Percentiles rank a stretch among this genome's conserved stretches.
phyloP scores from a whole-genome alignment of 768 basidiomycete species.

The Phylloporus sp. region DNA sequence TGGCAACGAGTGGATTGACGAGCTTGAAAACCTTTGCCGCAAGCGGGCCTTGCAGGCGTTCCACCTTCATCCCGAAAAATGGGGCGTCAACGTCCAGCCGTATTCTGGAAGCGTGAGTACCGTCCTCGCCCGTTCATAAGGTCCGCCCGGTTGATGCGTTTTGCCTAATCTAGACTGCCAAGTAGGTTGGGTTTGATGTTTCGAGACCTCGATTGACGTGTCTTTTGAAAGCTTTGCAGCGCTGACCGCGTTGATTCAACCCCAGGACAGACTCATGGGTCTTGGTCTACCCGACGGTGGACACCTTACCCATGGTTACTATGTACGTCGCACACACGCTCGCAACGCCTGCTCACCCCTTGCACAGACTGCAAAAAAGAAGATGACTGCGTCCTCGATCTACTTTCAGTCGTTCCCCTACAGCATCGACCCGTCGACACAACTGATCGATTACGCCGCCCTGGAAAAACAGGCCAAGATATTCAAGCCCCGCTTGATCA shows the following conservation, averaged over 20 bases:
- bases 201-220: constrained; percentile 7
- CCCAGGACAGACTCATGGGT: constrained; percentile 98
- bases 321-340: constrained; percentile 47
- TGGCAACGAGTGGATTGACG: constrained; percentile 97
- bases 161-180: constrained; percentile 62
- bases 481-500: constrained; percentile 92
- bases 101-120: constrained; percentile 87
- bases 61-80: constrained; percentile 86
- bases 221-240: constrained; percentile 87
- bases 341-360: constrained; percentile 3
- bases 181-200: constrained; percentile 46
- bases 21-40: constrained; percentile 91
- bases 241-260: constrained; percentile 92
- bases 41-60: constrained; percentile 95
- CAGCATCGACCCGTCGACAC: constrained; percentile 72
- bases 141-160: constrained; percentile 9
- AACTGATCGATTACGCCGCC: constrained; percentile 84
- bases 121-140: background rate
- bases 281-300: constrained; percentile 97
- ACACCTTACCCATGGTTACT: constrained; percentile 96
- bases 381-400: constrained; percentile 99
- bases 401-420: constrained; percentile 99
- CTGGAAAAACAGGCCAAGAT: constrained; percentile 85
- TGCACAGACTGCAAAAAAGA: constrained; percentile 90
- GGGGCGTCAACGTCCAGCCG: constrained; percentile 99